Evolutionary conservation across 1,284 basidiomycete species (phyloP), one percentile per base, ranked within the genome.

Genomic region (Cerioporus squamosus): DNA sequence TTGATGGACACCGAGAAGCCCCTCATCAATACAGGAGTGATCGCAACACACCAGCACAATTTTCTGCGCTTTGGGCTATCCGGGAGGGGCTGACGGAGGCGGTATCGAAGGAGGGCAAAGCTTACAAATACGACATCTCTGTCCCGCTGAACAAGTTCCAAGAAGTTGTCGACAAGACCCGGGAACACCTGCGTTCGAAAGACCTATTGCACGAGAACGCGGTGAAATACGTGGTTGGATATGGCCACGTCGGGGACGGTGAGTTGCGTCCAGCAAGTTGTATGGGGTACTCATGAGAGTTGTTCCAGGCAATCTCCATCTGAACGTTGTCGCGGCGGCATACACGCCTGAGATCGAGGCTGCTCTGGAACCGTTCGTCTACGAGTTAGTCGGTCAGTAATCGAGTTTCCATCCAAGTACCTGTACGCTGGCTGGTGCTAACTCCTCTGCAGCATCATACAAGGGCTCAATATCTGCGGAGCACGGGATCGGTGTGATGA

Each of bases 121-220:
- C 92, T 5, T 99, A 97, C 82, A 99, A 99, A 79, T 99, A 99
- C 75, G 97, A 99, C 70, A 85, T 99, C 42, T 96, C 94, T 18
- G 87, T 99, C 33, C 97, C 97, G 2, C 82, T 97, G 4, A 81
- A 85, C 20, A 85, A 88, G 67, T 99, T 99, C 85, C 91, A 98
- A 77, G 84, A 86, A 26, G 86, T 98, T 10, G 94, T 98, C 22
- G 91, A 97, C 68, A 79, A 82, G 43, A 90, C 96, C 51, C 81
- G 93, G 57, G 85, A 88, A 56, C 88, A 88, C 53, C 78, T 98
- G 46, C 75, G 81, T 36, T 85, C 87, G 38, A 86, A 88, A 63
- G 95, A 93, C 1, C 75, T 98, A 22, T 75, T 93, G 54, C 82
- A 84, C 22, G 85, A 88, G 38, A 81, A 86, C 50, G 86, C 85